Conservation (phyloP, 1,139 yeast genomes). For the Casaregolazyma suthepensis region DNA sequence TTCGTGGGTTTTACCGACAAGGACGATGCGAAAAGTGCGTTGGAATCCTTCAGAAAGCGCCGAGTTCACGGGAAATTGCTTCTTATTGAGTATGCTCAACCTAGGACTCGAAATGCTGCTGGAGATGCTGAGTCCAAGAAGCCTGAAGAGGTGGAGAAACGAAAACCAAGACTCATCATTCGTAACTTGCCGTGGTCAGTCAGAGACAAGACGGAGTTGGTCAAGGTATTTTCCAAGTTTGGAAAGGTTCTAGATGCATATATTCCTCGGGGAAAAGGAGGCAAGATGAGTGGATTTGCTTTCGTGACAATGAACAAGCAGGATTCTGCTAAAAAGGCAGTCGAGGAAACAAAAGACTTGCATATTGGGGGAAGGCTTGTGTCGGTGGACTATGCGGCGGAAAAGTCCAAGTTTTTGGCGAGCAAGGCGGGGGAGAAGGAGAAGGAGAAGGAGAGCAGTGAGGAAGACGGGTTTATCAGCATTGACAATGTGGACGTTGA, state of each 20-base stretch:
- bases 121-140: conserved; percentile 24
- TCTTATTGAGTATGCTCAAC: conserved; percentile 82
- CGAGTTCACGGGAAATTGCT: conserved; percentile 63
- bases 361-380: conserved; percentile 88
- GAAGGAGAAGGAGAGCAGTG: conserved; percentile 35
- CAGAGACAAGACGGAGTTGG: conserved; percentile 65
- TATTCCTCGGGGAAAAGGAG: conserved; percentile 83
- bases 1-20: conserved; percentile 85
- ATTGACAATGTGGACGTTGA: conserved; percentile 29
- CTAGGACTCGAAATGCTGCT: conserved; percentile 60
- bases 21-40: conserved; percentile 77
- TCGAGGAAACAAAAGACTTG: conserved; percentile 63
- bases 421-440: conserved; percentile 31
- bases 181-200: conserved; percentile 97
- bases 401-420: conserved; percentile 51
- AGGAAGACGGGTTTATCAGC: conserved; percentile 33
- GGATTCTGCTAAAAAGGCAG: conserved; percentile 73
- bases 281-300: conserved; percentile 91
- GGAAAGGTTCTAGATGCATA: conserved; percentile 88
- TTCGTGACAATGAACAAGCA: conserved; percentile 86
- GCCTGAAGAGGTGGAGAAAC: conserved; percentile 38
- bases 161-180: conserved; percentile 77
- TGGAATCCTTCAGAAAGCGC: conserved; percentile 57
- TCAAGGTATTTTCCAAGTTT: conserved; percentile 62
- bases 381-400: conserved; percentile 90